Percentiles rank a stretch among this genome's conserved stretches.
These are phyloP conservation scores for Multifurca ochricompacta DNA, from an alignment of 768 basidiomycete genomes.

Conservation along the genomic window DNA sequence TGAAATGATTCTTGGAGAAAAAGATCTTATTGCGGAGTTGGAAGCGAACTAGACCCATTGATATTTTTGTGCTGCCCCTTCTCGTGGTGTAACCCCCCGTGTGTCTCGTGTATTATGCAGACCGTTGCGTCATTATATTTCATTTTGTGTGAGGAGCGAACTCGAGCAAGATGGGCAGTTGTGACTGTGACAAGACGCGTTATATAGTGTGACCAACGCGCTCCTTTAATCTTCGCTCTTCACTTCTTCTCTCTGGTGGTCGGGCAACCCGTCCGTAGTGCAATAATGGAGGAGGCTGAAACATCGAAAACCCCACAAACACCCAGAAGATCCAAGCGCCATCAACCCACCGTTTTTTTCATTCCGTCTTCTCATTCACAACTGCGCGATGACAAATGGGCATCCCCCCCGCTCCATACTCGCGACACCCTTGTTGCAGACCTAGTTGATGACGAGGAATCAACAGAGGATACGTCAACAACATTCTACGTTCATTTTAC, in stretches of 20 bases:
- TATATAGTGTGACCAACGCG: not conserved
- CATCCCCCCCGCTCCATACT: slow-evolving; percentile 9
- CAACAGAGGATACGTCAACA: not conserved
- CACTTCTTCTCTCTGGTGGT: no score
- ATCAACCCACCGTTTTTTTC: slow-evolving; percentile 14
- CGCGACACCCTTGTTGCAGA: slow-evolving; percentile 15
- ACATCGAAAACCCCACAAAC: slow-evolving; percentile 11
- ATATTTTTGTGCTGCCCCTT: no score
- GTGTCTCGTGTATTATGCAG: not conserved
- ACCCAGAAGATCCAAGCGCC: slow-evolving; percentile 18
- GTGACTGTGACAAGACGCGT: not conserved
- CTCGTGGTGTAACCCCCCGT: no score
- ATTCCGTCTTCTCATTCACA: not conserved
- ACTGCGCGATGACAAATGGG: slow-evolving; percentile 9
- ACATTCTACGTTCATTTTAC: slow-evolving; percentile 11
- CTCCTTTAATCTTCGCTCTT: no score
- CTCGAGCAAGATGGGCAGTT: not conserved
- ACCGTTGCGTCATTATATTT: not conserved
- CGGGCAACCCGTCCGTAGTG: no score
- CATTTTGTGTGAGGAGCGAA: no score
- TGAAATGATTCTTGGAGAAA: slow-evolving; percentile 9
- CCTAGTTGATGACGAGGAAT: slow-evolving; percentile 18
- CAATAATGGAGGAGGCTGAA: no score
- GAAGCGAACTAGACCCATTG: not conserved
- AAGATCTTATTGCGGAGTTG: slow-evolving; percentile 7